Percentiles rank a stretch among this genome's conserved stretches.
Evolutionary conservation across 495 filamentous ascomycete genomes (phyloP).

Genomic region (Talaromyces adpressus): DNA sequence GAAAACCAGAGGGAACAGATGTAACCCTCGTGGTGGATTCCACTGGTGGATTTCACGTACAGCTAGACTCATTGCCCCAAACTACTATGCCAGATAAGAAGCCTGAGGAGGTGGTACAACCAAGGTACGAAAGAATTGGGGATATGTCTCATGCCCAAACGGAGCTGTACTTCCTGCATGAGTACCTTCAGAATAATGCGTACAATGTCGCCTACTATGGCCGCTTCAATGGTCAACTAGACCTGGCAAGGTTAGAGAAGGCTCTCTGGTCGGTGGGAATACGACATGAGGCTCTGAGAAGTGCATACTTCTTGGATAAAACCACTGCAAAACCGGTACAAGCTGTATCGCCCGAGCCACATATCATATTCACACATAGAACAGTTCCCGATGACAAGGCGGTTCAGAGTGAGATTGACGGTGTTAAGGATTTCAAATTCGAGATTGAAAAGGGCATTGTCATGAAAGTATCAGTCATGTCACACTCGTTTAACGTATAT

Average conservation of each 20-base stretch:
- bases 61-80: no score
- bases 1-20: neutral
- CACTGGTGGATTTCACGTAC: no score
- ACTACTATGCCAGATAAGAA: neutral
- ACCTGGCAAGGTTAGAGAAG: slow-evolving; percentile 15
- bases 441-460: slow-evolving; percentile 25
- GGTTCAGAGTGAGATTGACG: slow-evolving; percentile 13
- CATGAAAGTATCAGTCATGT: slow-evolving; percentile 21
- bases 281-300: slow-evolving; percentile 35
- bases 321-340: slow-evolving; percentile 12
- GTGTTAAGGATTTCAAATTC: slow-evolving; percentile 17
- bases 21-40: neutral
- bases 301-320: slow-evolving; percentile 19
- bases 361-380: slow-evolving; percentile 7
- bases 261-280: slow-evolving; percentile 19
- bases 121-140: neutral
- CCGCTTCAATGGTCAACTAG: slow-evolving; percentile 8
- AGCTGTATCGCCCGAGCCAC: slow-evolving; percentile 2
- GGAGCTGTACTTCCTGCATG: neutral
- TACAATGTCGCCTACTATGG: neutral
- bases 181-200: neutral
- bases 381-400: slow-evolving; percentile 9
- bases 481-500: slow-evolving; percentile 10
- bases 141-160: slow-evolving; percentile 1
- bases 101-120: neutral